A percentile compares a stretch with the other conserved stretches of the same genome.
phyloP scores from a whole-genome alignment of 2,329 filamentous ascomycete species.

The Aspergillus niger region DNA sequence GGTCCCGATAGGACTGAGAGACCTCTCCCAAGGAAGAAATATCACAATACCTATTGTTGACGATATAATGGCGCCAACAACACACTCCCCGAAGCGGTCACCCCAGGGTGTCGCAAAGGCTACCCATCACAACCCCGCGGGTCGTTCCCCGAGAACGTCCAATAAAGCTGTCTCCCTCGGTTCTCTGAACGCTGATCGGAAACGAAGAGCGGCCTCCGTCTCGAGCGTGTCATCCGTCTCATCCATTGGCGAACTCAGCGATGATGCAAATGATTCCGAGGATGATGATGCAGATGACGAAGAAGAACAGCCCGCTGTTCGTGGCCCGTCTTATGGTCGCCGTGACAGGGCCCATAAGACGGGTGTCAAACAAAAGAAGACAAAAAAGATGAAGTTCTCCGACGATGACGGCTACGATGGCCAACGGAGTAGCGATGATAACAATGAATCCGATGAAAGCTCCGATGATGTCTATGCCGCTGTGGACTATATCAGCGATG shows the following conservation, averaged over 20 bases:
- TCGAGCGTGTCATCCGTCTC: conserved; percentile 43
- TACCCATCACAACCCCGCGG: conserved; percentile 17
- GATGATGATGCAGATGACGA: conserved; percentile 46
- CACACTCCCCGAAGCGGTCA: conserved; percentile 31
- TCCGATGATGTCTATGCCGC: conserved; percentile 74
- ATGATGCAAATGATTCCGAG: conserved; percentile 41
- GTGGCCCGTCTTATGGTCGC: conserved; percentile 46
- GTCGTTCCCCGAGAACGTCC: conserved; percentile 26
- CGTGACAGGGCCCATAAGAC: conserved; percentile 41
- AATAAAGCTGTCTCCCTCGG: conserved; percentile 28
- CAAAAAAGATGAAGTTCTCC: conserved; percentile 37
- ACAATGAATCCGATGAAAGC: conserved; percentile 38
- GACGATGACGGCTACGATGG: conserved; percentile 38
- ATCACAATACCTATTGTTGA: conserved; percentile 14
- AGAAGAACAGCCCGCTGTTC: conserved; percentile 44
- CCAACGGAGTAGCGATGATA: conserved; percentile 32
- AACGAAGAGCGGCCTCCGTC: conserved; percentile 38
- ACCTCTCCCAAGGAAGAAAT: background rate
- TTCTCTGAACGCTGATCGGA: conserved; percentile 29
- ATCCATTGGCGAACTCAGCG: conserved; percentile 38
- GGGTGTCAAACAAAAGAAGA: conserved; percentile 40
- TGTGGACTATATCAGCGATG: conserved; percentile 78
- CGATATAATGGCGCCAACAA: conserved; percentile 28
- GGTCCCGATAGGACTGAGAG: conserved; percentile 4
- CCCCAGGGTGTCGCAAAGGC: conserved; percentile 30